Evolutionary conservation across 2,329 filamentous ascomycete genomes (phyloP).

Genomic region (Exserohilum turcica): DNA sequence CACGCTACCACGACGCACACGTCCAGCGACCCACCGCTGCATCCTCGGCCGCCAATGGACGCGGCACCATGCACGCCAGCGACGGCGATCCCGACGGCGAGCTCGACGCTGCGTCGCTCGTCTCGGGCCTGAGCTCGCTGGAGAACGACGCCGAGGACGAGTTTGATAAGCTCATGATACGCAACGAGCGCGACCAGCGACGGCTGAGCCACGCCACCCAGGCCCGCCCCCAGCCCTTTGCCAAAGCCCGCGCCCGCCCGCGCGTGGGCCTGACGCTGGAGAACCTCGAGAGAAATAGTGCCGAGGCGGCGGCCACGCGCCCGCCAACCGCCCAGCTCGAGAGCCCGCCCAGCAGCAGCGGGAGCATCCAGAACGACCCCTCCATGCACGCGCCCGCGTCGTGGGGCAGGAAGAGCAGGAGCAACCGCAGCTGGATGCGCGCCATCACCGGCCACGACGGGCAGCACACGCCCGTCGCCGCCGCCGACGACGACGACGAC

Average conservation of each 20-base stretch:
- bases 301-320: conserved; percentile 12
- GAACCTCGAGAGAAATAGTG: conserved; percentile 49
- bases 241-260: conserved; percentile 50
- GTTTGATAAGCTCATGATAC: conserved; percentile 53
- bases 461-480: conserved; percentile 20
- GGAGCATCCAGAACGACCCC: conserved; percentile 47
- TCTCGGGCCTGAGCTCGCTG: conserved; percentile 46
- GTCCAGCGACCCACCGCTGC: conserved; percentile 15
- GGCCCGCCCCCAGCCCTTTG: conserved; percentile 46
- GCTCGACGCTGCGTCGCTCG: conserved; percentile 28
- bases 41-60: conserved; percentile 24
- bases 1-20: conserved; percentile 34
- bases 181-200: conserved; percentile 52
- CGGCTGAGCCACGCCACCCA: conserved; percentile 46
- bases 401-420: conserved; percentile 55
- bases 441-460: conserved; percentile 41
- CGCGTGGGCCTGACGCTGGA: conserved; percentile 50
- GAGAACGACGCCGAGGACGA: conserved; percentile 52
- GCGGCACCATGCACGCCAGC: conserved; percentile 27
- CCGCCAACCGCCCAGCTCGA: conserved; percentile 25
- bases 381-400: conserved; percentile 52
- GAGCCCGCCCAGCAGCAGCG: conserved; percentile 46
- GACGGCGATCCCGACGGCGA: conserved; percentile 27
- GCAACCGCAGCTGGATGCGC: conserved; percentile 51
- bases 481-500: too few relatives aligned